Conservation (phyloP, 2,329 filamentous ascomycete species). For the Penicillium corylophilum region DNA sequence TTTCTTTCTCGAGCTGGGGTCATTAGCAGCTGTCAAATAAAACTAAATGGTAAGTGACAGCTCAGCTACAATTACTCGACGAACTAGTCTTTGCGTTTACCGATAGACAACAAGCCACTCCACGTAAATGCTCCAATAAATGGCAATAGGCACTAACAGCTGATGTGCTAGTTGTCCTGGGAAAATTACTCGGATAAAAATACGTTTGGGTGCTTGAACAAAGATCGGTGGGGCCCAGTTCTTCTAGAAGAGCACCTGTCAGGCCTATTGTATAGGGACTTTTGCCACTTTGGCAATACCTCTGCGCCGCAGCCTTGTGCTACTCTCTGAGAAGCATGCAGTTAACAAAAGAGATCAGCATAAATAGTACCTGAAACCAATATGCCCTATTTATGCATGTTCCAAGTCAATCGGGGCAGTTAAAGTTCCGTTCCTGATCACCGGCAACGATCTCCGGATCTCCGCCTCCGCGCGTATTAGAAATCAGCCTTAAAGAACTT, state of each 20-base stretch:
- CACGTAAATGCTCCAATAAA: background rate
- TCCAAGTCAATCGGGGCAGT: background rate
- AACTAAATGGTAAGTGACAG: background rate
- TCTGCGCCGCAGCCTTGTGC: too few relatives aligned
- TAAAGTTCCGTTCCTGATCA: background rate
- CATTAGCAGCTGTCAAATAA: background rate
- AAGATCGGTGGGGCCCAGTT: background rate
- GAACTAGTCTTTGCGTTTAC: background rate
- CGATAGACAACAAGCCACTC: background rate
- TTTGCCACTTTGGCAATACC: background rate
- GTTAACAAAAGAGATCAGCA: background rate
- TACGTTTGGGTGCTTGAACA: background rate
- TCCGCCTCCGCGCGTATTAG: constrained; percentile 17
- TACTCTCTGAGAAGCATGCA: too few relatives aligned
- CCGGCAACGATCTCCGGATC: background rate
- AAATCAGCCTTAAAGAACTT: constrained; percentile 7
- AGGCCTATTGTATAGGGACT: background rate
- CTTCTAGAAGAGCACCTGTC: background rate
- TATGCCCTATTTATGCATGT: background rate
- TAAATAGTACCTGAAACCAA: background rate
- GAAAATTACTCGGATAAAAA: background rate
- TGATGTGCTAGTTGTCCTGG: background rate
- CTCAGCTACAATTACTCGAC: background rate
- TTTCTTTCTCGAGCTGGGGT: too few relatives aligned
- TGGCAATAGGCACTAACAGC: background rate